Evolutionary conservation across 2,329 filamentous ascomycete genomes (phyloP), one percentile per base, ranked within the genome.

Genomic region (Scedosporium minutisporum): DNA sequence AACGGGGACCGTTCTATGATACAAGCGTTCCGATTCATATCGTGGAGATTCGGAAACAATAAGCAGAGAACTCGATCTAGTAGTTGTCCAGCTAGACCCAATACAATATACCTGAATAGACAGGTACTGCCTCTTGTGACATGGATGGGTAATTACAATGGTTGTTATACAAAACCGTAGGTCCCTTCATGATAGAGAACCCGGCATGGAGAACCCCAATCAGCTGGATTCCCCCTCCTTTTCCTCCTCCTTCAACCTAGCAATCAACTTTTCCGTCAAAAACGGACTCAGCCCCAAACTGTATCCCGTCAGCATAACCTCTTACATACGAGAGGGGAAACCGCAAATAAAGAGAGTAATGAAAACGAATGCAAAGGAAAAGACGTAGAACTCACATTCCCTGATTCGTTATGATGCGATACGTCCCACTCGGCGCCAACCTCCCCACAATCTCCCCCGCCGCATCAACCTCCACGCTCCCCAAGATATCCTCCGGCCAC

Each of bases 401-500:
- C 72, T 87, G 81, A 60, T 85, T 84, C 0, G 86, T 88, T 60
- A 88, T 68, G 33, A 87, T 75, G 44, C 86, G 80, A 69, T 87
- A 88, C 3, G 83, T 87, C 14, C 84, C 83, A 65, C 84, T 87
- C 1, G 79, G 75, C 71, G 85, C 79, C 65, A 83, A 82, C 65
- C 78, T 80, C 23, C 84, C 83, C 27, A 86, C 75, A 60, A 88
- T 81, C 29, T 80, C 70, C 0, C 87, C 87, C 6, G 73, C 66
- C 1, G 76, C 78, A 69, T 87, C 78, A 4, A 89, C 86, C 69
- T 88, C 82, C 48, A 89, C 78, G 65, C 86, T 88, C 44, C 86
- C 87, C 62, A 89, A 75, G 44, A 89, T 89, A 68, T 89, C 86
- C 68, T 89, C 86, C 1, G 86, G 86, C 78, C 83, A 88, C 2